These are phyloP conservation scores for Xanthoconium separans DNA, from an alignment of 1,284 basidiomycete species.

Conservation along the genomic window DNA sequence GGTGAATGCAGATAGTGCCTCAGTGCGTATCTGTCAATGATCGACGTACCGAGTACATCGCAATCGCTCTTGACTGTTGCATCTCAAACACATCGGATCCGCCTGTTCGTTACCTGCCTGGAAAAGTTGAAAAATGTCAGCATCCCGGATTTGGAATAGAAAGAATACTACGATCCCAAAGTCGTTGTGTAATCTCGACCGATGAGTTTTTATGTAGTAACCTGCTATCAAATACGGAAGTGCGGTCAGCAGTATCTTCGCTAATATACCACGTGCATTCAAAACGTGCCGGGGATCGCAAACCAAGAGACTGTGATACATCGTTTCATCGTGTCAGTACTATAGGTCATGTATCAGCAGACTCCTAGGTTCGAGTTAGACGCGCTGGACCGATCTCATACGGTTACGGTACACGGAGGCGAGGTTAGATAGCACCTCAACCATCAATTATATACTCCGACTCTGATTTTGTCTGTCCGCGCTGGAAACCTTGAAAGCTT, in stretches of 20 bases:
- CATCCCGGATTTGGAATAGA: conserved; percentile 22
- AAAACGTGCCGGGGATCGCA: conserved; percentile 33
- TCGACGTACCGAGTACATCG: conserved; percentile 4
- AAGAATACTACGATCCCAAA: too few relatives aligned
- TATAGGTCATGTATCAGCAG: conserved; percentile 12
- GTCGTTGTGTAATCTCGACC: too few relatives aligned
- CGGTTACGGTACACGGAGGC: conserved; percentile 15
- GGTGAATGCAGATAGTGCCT: too few relatives aligned
- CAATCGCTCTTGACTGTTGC: conserved; percentile 21
- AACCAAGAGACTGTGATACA: conserved; percentile 23
- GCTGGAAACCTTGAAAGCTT: conserved; percentile 16
- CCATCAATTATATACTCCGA: conserved; percentile 20
- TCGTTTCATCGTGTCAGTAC: conserved; percentile 24
- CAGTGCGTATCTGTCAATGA: neutral
- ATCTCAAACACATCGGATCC: conserved; percentile 16
- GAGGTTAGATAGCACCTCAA: conserved; percentile 22
- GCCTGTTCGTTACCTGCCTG: conserved; percentile 15
- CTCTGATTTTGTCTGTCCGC: conserved; percentile 16
- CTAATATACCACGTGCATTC: conserved; percentile 15
- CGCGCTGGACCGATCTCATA: neutral
- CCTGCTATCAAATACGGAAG: conserved; percentile 30
- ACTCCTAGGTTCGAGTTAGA: conserved; percentile 13
- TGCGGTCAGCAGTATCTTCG: conserved; percentile 13
- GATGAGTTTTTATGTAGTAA: neutral
- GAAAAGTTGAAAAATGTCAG: conserved; percentile 24